A percentile compares a stretch with the other conserved stretches of the same genome.
Evolutionary conservation across 768 basidiomycete genomes (phyloP).

Genomic region (Pisolithus microcarpus): DNA sequence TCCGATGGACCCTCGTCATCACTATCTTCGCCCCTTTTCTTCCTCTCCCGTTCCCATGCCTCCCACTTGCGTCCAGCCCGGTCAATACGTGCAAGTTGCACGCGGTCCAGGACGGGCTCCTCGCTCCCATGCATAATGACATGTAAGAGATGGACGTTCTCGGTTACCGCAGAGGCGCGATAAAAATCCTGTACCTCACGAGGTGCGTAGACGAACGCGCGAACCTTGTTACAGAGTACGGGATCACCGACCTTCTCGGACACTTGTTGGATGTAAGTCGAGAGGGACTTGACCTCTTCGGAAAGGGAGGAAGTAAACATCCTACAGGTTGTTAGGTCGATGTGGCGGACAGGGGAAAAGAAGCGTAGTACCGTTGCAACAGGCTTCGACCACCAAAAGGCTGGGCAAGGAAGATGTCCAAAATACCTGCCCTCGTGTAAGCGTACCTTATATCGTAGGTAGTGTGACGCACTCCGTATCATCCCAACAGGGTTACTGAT

Average conservation of each 20-base stretch:
- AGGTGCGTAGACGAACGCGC: constrained; percentile 79
- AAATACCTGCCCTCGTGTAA: constrained; percentile 38
- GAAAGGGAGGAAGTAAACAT: constrained; percentile 93
- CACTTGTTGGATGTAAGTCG: constrained; percentile 83
- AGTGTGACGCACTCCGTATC: constrained; percentile 65
- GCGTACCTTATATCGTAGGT: constrained; percentile 1
- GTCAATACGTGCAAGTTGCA: constrained; percentile 76
- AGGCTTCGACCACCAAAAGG: constrained; percentile 93
- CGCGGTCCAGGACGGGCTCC: constrained; percentile 63
- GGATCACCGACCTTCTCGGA: constrained; percentile 86
- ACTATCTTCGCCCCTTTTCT: constrained; percentile 44
- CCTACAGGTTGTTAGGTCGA: constrained; percentile 31
- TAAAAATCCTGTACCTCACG: constrained; percentile 81
- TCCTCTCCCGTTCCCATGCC: constrained; percentile 53
- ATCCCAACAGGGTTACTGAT: constrained; percentile 95
- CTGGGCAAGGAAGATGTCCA: constrained; percentile 94
- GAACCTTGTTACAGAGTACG: constrained; percentile 80
- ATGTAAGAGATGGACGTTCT: constrained; percentile 69
- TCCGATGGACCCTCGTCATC: constrained; percentile 89
- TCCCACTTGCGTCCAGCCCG: constrained; percentile 73
- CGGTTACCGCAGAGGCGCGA: constrained; percentile 68
- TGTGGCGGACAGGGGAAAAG: not conserved
- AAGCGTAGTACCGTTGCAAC: constrained; percentile 62
- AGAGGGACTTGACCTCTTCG: constrained; percentile 80
- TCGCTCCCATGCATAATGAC: constrained; percentile 75